Conservation (phyloP, 441 rosid genomes). For the Cnidoscolus chayamansa region DNA sequence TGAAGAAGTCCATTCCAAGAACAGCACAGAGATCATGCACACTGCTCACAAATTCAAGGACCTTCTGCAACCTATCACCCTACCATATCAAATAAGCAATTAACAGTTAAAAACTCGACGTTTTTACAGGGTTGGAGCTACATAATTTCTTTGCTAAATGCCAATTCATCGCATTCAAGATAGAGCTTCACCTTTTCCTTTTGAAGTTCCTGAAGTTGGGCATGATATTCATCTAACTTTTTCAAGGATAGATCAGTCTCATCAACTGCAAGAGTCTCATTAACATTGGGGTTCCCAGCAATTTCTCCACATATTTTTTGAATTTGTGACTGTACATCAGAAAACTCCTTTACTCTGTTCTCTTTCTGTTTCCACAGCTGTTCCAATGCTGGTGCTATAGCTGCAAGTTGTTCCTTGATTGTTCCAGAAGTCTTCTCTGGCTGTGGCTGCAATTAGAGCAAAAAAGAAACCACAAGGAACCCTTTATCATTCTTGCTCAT, state of each 20-base stretch:
- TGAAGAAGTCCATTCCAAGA: slow-evolving; percentile 87
- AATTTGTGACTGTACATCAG: slow-evolving; percentile 80
- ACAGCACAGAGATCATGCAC: slow-evolving; percentile 96
- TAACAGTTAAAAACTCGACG: background rate
- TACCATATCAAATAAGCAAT: slow-evolving; percentile 39
- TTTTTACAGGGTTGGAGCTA: slow-evolving; percentile 8
- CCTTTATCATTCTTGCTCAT: slow-evolving; percentile 3
- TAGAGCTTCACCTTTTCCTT: slow-evolving; percentile 69
- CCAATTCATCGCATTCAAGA: background rate
- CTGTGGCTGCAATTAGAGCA: slow-evolving; percentile 62
- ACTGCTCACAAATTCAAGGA: slow-evolving; percentile 81
- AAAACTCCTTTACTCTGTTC: slow-evolving; percentile 83
- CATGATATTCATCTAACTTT: slow-evolving; percentile 75
- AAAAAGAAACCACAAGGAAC: slow-evolving; percentile 18
- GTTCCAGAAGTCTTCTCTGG: slow-evolving; percentile 80
- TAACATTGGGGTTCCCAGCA: slow-evolving; percentile 57
- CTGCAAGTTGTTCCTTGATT: slow-evolving; percentile 89
- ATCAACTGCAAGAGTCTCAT: slow-evolving; percentile 66
- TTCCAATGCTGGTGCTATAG: slow-evolving; percentile 87
- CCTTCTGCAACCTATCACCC: slow-evolving; percentile 93
- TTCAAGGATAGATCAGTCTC: slow-evolving; percentile 81
- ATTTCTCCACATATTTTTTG: slow-evolving; percentile 91
- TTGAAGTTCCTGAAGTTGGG: slow-evolving; percentile 86
- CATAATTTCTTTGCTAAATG: background rate
- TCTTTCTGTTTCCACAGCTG: slow-evolving; percentile 91